Conservation (phyloP, 805 yeast species). For the Ogataea haglerorum region DNA sequence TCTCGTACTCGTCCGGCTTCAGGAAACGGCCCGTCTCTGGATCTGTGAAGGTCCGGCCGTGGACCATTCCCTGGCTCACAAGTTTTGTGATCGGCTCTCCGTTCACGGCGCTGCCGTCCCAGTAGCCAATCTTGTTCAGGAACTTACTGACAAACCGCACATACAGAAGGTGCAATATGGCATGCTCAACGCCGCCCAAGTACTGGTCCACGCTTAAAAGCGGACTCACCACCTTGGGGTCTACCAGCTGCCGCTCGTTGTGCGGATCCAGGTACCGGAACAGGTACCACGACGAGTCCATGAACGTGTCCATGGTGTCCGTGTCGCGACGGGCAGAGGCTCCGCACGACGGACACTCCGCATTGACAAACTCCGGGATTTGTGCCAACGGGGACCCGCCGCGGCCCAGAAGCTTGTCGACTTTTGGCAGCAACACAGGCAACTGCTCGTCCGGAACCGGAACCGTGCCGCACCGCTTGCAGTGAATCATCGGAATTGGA, state of each 20-base stretch:
- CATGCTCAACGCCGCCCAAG: conserved; percentile 96
- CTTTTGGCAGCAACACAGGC: conserved; percentile 76
- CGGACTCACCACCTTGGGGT: conserved; percentile 42
- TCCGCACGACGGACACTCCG: conserved; percentile 80
- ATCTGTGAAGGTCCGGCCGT: conserved; percentile 77
- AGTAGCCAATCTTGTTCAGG: conserved; percentile 58
- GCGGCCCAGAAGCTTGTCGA: conserved; percentile 40
- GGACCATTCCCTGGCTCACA: conserved; percentile 98
- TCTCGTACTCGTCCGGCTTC: conserved; percentile 70
- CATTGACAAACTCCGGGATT: conserved; percentile 64
- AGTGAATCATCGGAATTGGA: conserved; percentile 93
- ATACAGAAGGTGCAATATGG: conserved; percentile 85
- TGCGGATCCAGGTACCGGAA: conserved; percentile 78
- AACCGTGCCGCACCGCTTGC: conserved; percentile 81
- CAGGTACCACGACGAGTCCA: conserved; percentile 97
- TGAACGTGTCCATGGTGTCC: conserved; percentile 98
- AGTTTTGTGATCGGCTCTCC: conserved; percentile 82
- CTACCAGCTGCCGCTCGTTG: conserved; percentile 56
- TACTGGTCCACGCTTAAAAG: conserved; percentile 85
- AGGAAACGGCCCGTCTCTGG: conserved; percentile 72
- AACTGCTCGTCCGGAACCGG: conserved; percentile 87
- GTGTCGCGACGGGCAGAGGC: conserved; percentile 78
- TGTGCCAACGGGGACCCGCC: conserved; percentile 68
- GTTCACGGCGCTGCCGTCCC: conserved; percentile 54
- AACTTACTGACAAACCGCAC: conserved; percentile 85